Base-by-base conservation (phyloP, 1,284 basidiomycete genomes). In the Sanghuangporus sanghuang region DNA sequence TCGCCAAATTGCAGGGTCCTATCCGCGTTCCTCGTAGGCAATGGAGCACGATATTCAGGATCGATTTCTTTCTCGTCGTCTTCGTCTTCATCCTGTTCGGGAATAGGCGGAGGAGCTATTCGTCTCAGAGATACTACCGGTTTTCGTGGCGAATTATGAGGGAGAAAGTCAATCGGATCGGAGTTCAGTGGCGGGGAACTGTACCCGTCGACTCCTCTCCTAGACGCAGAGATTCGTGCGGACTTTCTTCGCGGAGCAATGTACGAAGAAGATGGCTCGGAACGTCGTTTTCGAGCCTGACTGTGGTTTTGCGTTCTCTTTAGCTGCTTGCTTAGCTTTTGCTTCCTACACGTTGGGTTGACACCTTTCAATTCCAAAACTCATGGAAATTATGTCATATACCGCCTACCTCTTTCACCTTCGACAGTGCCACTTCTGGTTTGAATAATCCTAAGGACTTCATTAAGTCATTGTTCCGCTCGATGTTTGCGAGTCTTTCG, bases 1-100 rank as follows among this genome's bases (percentile, higher is more conserved):
- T 78, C 57, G 16, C 1, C 73, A 64, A 80, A 80, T 0, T 73
- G 23, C 46, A 79, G 57, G 6, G 68, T 71, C 11, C 77, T 76
- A 59, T 73, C 70, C 11, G 66, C 66, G 8, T 61, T 66, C 44
- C 73, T 57, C 5, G 57, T 68, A 3, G 75, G 75, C 39, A 67
- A 38, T 2, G 72, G 68, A 2, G 70, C 71, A 3, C 57, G 27
- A 49, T 66, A 57, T 23, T 56, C 59, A 14, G 57, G 56, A 40
- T 67, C 68, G 21, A 59, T 61, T 7, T 35, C 53, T 14, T 49
- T 55, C 3, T 66, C 62, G 3, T 64, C 67, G 1, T 63, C 59
- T 36, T 63, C 62, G 23, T 60, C 55, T 35, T 62, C 64, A 18
- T 42, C 21, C 32, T 54, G 39, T 1, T 49, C 46, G 11, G 53